phyloP scores from a whole-genome alignment of 139 green algal genomes.

The Closterium sp. region DNA sequence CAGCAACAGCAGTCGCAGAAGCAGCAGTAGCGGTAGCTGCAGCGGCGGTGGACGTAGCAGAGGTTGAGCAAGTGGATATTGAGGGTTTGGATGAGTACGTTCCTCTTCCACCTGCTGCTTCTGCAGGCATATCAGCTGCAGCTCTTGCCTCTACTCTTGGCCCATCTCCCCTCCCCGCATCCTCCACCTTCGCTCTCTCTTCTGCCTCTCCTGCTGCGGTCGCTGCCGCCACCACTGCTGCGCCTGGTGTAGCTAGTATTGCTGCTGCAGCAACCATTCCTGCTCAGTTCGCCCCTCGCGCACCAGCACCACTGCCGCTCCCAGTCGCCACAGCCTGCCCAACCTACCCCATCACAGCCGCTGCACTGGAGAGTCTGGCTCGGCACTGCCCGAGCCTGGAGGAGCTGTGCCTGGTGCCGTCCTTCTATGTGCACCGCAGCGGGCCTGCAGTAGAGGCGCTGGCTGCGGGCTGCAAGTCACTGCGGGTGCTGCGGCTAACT shows the following conservation, averaged over 20 bases:
- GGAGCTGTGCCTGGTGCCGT: conserved; percentile 20
- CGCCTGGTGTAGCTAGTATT: no score
- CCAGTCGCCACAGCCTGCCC: neutral
- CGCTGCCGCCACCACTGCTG: neutral
- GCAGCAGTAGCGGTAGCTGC: no score
- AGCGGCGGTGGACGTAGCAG: no score
- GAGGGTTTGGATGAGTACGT: neutral
- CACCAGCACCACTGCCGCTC: neutral
- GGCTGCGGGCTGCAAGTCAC: conserved; percentile 5
- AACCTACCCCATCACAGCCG: conserved; percentile 18
- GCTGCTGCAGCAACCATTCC: no score
- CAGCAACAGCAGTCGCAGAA: no score
- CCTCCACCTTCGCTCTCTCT: neutral
- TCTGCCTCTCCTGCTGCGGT: neutral
- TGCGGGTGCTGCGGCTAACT: conserved; percentile 7
- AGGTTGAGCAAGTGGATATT: neutral
- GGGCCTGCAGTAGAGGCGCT: conserved; percentile 10
- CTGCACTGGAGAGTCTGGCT: conserved; percentile 1
- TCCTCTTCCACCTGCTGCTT: neutral
- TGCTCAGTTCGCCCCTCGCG: neutral
- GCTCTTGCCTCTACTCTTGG: neutral
- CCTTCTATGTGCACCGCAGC: conserved; percentile 15
- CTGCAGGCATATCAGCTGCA: neutral
- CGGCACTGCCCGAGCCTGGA: conserved; percentile 19
- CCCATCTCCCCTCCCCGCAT: neutral